These are phyloP conservation scores for Hemisphaericaspora nanyangensis DNA, from an alignment of 805 yeast genomes.

Conservation along the genomic window DNA sequence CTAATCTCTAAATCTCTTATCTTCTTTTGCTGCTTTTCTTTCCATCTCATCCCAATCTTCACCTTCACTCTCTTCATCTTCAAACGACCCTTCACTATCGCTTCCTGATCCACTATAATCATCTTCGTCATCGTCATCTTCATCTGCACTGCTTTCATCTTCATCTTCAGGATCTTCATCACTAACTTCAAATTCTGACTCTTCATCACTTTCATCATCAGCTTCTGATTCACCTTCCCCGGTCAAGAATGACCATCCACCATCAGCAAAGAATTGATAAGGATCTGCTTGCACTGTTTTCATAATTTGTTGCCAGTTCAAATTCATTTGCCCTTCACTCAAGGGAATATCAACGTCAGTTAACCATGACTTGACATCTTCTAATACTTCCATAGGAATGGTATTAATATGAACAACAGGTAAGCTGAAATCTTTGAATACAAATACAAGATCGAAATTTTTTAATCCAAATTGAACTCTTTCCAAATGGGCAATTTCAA, in stretches of 20 bases:
- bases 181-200: slow-evolving; percentile 63
- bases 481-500: slow-evolving; percentile 92
- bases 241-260: slow-evolving; percentile 94
- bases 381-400: slow-evolving; percentile 87
- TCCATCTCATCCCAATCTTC: slow-evolving; percentile 65
- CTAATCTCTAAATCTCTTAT: slow-evolving; percentile 28
- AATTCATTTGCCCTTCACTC: slow-evolving; percentile 91
- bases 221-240: slow-evolving; percentile 77
- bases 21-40: slow-evolving; percentile 50
- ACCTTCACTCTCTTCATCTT: slow-evolving; percentile 33
- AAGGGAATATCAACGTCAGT: slow-evolving; percentile 96
- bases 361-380: slow-evolving; percentile 92
- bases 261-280: slow-evolving; percentile 85
- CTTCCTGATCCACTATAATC: slow-evolving; percentile 35
- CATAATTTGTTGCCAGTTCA: slow-evolving; percentile 95
- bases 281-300: slow-evolving; percentile 91
- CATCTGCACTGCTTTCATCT: slow-evolving; percentile 54
- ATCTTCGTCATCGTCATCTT: slow-evolving; percentile 34
- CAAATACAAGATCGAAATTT: slow-evolving; percentile 95
- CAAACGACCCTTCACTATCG: slow-evolving; percentile 35
- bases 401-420: slow-evolving; percentile 93
- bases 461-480: slow-evolving; percentile 96
- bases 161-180: slow-evolving; percentile 62
- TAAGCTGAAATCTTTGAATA: slow-evolving; percentile 82
- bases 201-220: slow-evolving; percentile 57